A percentile compares a stretch with the other conserved stretches of the same genome.
phyloP scores from a whole-genome alignment of 2,329 filamentous ascomycete species.

The Triangularia verruculosa region DNA sequence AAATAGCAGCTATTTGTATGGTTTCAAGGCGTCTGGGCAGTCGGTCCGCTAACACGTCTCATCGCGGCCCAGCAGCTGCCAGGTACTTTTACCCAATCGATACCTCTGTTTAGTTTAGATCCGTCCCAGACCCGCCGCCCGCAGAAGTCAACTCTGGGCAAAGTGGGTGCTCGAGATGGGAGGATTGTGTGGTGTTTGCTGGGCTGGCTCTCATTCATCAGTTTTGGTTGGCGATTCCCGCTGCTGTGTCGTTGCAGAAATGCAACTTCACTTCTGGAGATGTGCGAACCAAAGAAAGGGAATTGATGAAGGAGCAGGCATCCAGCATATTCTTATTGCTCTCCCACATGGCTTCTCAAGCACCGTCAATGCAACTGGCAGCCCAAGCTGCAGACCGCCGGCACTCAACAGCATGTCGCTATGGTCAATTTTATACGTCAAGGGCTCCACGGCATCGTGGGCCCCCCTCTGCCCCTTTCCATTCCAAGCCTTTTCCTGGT shows the following conservation, averaged over 20 bases:
- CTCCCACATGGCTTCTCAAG: neutral
- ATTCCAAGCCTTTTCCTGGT: neutral
- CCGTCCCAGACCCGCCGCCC: constrained; percentile 19
- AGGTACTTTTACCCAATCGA: constrained; percentile 12
- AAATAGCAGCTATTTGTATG: neutral
- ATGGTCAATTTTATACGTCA: neutral
- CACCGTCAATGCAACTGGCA: neutral
- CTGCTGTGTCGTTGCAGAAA: neutral
- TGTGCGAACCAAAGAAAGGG: neutral
- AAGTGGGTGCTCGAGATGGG: constrained; percentile 5
- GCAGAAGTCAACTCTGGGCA: constrained; percentile 2
- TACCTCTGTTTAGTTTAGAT: constrained; percentile 13
- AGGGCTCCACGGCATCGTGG: neutral
- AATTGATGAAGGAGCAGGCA: neutral
- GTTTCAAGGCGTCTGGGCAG: neutral
- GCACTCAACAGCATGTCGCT: neutral
- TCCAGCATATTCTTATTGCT: neutral
- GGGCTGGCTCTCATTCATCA: neutral
- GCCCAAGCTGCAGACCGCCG: neutral
- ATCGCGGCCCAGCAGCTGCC: constrained; percentile 16
- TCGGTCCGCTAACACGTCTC: constrained; percentile 19
- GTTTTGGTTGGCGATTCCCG: neutral
- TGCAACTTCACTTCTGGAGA: neutral
- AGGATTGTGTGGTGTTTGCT: constrained; percentile 12
- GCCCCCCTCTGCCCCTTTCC: neutral